A percentile compares a stretch with the other conserved stretches of the same genome.
Evolutionary conservation across 179 eudicot genomes (phyloP).

Genomic region (Sideroxylon spinosum): DNA sequence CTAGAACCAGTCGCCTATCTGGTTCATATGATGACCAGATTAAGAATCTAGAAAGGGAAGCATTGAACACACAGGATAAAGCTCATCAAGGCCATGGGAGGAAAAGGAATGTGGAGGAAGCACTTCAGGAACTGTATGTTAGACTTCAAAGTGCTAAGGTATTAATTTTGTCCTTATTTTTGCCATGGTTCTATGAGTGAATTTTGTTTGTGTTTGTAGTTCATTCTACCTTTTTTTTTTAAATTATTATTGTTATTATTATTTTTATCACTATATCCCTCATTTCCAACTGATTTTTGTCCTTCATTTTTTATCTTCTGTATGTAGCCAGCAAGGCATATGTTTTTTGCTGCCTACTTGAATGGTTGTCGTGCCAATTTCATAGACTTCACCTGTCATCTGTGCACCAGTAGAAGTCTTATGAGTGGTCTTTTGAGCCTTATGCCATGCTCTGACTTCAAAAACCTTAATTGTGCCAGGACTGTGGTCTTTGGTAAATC

Average conservation of each 20-base stretch:
- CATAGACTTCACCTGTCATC: neutral
- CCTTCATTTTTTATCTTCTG: neutral
- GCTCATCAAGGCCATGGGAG: constrained; percentile 36
- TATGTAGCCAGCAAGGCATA: neutral
- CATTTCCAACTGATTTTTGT: neutral
- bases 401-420: neutral
- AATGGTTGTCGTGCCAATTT: neutral
- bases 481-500: neutral
- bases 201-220: neutral
- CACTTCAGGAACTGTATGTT: constrained; percentile 31
- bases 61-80: constrained; percentile 32
- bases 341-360: neutral
- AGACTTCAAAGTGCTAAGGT: constrained; percentile 58
- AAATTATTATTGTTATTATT: neutral
- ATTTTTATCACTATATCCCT: too few relatives aligned
- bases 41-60: constrained; percentile 59
- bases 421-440: neutral
- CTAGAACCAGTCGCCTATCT: constrained; percentile 63
- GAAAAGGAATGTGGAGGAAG: constrained; percentile 58
- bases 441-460: neutral
- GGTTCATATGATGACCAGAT: constrained; percentile 80
- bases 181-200: neutral
- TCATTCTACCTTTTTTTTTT: neutral
- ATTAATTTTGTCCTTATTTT: constrained; percentile 4
- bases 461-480: neutral